Percentiles rank a stretch among this genome's conserved stretches.
Conservation (phyloP, 352 stramenopile genomes). For the Globisporangium orthogonon region DNA sequence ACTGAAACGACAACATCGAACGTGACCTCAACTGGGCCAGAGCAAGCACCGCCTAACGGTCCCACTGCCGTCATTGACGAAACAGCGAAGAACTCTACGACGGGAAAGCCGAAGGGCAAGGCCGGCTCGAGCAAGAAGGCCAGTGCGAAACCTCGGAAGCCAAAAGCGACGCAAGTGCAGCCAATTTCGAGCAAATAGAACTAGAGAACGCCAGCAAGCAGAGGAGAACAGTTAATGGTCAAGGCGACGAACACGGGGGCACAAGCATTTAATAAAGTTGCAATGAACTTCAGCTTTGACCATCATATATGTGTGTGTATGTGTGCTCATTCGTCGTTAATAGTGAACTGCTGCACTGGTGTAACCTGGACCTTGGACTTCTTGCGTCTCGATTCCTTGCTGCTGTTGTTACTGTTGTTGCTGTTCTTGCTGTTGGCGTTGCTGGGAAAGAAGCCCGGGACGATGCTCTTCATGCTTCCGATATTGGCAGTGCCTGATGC, state of each 20-base stretch:
- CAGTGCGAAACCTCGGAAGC: neutral
- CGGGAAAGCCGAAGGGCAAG: neutral
- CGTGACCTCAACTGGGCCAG: too few species aligned
- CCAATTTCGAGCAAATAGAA: neutral
- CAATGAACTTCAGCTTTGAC: too few species aligned
- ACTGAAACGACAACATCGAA: too few species aligned
- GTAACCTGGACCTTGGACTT: neutral
- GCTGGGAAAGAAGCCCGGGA: neutral
- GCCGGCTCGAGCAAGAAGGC: neutral
- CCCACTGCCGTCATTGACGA: too few species aligned
- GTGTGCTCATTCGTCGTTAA: too few species aligned
- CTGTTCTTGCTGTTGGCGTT: neutral
- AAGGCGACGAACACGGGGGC: neutral
- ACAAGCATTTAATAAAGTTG: too few species aligned
- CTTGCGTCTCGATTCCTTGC: neutral
- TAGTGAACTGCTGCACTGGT: too few species aligned
- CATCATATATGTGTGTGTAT: too few species aligned
- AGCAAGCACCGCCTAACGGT: too few species aligned
- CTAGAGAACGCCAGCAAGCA: neutral
- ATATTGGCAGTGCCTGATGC: too few species aligned
- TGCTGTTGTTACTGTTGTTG: neutral
- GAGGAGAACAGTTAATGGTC: too few species aligned
- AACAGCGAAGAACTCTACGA: too few species aligned
- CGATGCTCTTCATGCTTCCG: constrained; percentile 1
- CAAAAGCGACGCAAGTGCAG: neutral